Evolutionary conservation across 768 basidiomycete species (phyloP), one percentile per base, ranked within the genome.

Genomic region (Amanita rubescens): DNA sequence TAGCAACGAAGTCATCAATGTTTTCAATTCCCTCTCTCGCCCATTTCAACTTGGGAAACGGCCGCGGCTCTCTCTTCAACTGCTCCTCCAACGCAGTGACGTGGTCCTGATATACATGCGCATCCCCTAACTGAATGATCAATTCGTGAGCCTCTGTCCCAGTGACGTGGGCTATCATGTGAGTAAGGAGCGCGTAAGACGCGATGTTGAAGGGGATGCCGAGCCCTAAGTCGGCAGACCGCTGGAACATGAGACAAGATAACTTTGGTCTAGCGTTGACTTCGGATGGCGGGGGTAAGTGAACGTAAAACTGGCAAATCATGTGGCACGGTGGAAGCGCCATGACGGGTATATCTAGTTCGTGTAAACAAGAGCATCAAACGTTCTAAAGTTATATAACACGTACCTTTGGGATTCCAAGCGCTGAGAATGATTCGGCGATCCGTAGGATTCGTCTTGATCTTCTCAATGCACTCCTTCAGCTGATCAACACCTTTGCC

Each of bases 171-270:
- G 95, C 94, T 58, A 99, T 82, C 90, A 99, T 94, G 69, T 97
- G 94, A 0, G 94, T 96, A 51, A 99, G 82, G 19, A 99, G 80
- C 5, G 96, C 90, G 68, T 98, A 99, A 0, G 96, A 98, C 11
- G 95, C 96, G 69, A 99, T 98, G 69, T 99, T 99, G 80, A 99
- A 99, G 0, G 95, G 95, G 46, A 99, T 90, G 2, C 95, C 95
- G 35, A 99, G 89, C 1, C 95, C 95, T 7, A 97, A 80, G 66
- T 99, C 95, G 15, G 94, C 94, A 11, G 95, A 97, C 44, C 96
- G 90, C 64, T 98, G 95, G 73, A 86, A 97, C 93, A 98, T 94
- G 42, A 95, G 77, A 68, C 94, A 97, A 8, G 92, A 94, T 15
- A 98, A 84, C 53, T 79, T 80, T 8, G 85, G 86, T 58, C 81